These are phyloP conservation scores for Penicillium sp. DNA, from an alignment of 2,329 filamentous ascomycete species.

Conservation along the genomic window DNA sequence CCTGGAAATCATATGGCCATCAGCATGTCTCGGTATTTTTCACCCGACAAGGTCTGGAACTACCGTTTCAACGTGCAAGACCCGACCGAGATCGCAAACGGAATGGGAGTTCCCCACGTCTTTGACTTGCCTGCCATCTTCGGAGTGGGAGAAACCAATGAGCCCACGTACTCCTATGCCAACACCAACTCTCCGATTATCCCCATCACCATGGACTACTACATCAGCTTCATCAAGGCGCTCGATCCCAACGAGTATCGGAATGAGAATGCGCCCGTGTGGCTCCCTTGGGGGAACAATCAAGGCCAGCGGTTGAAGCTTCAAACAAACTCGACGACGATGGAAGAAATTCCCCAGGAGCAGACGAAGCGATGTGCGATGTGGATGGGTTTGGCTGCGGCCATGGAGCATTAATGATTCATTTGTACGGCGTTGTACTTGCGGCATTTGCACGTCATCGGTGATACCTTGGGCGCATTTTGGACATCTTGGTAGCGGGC, in stretches of 20 bases:
- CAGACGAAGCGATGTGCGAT: slow-evolving; percentile 17
- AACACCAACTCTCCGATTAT: slow-evolving; percentile 27
- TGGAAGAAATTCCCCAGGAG: slow-evolving; percentile 17
- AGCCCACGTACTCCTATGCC: slow-evolving; percentile 27
- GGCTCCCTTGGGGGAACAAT: slow-evolving; percentile 17
- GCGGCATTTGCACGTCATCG: background rate
- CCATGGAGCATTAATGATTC: slow-evolving; percentile 16
- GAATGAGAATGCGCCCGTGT: slow-evolving; percentile 17
- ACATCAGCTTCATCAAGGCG: slow-evolving; percentile 24
- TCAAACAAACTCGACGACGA: slow-evolving; percentile 20
- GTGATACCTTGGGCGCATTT: background rate
- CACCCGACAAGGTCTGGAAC: slow-evolving; percentile 40
- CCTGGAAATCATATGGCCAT: slow-evolving; percentile 44
- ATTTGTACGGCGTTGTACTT: background rate
- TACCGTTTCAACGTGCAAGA: slow-evolving; percentile 51
- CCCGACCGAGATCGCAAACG: slow-evolving; percentile 35
- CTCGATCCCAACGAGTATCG: slow-evolving; percentile 21
- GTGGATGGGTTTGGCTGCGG: slow-evolving; percentile 14
- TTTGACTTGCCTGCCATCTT: slow-evolving; percentile 32
- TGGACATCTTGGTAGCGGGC: background rate
- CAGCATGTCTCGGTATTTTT: slow-evolving; percentile 24
- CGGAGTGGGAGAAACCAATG: slow-evolving; percentile 16
- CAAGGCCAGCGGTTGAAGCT: slow-evolving; percentile 17
- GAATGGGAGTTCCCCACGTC: slow-evolving; percentile 40
- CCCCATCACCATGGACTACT: slow-evolving; percentile 27